Evolutionary conservation across 2,329 filamentous ascomycete genomes (phyloP).

Genomic region (Phyllosticta citriasiana): DNA sequence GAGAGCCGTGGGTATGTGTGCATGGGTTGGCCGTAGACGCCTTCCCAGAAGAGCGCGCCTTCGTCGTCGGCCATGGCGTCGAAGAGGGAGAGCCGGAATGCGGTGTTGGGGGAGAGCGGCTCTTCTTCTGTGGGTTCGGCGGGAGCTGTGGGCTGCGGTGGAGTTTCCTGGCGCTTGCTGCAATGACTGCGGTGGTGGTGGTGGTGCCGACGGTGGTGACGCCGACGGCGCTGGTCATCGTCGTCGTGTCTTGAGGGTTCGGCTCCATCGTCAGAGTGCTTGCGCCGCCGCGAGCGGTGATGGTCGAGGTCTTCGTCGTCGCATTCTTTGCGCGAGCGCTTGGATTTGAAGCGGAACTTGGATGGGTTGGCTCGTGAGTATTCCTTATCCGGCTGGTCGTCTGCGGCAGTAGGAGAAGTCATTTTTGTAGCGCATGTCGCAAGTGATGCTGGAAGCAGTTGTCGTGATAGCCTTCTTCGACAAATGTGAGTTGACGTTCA

Average conservation of each 20-base stretch:
- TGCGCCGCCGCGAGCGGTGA: neutral
- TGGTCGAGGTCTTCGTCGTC: slow-evolving; percentile 11
- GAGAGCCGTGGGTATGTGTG: slow-evolving; percentile 58
- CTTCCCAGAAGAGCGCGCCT: slow-evolving; percentile 89
- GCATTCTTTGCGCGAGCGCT: slow-evolving; percentile 19
- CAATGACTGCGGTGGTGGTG: slow-evolving; percentile 2
- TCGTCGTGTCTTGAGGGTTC: neutral
- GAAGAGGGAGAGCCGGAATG: slow-evolving; percentile 90
- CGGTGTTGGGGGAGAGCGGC: slow-evolving; percentile 45
- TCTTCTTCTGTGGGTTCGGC: slow-evolving; percentile 35
- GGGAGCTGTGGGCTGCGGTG: neutral
- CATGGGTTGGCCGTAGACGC: slow-evolving; percentile 91
- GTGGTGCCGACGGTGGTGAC: neutral
- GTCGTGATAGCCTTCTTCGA: neutral
- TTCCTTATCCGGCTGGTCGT: slow-evolving; percentile 11
- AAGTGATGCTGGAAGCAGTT: slow-evolving; percentile 13
- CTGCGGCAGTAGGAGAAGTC: neutral
- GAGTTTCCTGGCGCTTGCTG: slow-evolving; percentile 4
- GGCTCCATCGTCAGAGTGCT: neutral
- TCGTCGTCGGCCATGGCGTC: slow-evolving; percentile 96
- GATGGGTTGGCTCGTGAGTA: slow-evolving; percentile 21
- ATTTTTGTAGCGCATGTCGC: slow-evolving; percentile 10
- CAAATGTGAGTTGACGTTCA: neutral
- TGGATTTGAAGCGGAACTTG: slow-evolving; percentile 31
- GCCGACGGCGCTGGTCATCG: neutral